Percentiles rank a stretch among this genome's conserved stretches.
These are phyloP conservation scores for Poa pratensis DNA, from an alignment of 176 grass and related monocot species.

Conservation along the genomic window DNA sequence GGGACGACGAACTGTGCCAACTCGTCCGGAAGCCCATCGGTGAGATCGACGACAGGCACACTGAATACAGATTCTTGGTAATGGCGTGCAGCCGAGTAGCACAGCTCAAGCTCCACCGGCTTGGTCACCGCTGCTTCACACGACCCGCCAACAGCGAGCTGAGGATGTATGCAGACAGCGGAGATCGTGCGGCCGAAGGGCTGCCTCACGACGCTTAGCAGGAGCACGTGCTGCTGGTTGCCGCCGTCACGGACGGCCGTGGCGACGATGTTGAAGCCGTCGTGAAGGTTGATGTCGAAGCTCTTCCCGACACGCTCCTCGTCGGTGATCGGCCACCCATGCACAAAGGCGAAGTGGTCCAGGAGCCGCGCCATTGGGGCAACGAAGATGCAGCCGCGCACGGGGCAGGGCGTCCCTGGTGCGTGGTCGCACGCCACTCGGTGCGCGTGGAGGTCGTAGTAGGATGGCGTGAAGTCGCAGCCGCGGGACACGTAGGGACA, in stretches of 20 bases:
- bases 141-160: background rate
- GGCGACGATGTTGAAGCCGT: conserved; percentile 37
- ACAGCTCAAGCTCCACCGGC: background rate
- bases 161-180: background rate
- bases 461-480: background rate
- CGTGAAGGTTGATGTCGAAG: background rate
- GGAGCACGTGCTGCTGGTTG: background rate
- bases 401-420: background rate
- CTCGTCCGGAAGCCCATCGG: background rate
- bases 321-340: conserved; percentile 7
- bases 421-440: background rate
- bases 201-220: conserved; percentile 2
- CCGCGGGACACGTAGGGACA: background rate
- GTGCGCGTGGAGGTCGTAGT: background rate
- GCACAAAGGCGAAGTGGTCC: background rate
- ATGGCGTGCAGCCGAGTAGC: background rate
- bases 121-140: background rate
- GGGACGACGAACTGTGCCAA: background rate
- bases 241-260: background rate
- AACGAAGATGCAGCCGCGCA: background rate
- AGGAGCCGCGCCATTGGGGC: background rate
- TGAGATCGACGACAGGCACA: background rate
- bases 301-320: background rate
- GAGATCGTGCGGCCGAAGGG: background rate
- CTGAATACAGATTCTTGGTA: background rate